phyloP scores from a whole-genome alignment of 2,329 filamentous ascomycete species.

The Aspergillus jensenii region DNA sequence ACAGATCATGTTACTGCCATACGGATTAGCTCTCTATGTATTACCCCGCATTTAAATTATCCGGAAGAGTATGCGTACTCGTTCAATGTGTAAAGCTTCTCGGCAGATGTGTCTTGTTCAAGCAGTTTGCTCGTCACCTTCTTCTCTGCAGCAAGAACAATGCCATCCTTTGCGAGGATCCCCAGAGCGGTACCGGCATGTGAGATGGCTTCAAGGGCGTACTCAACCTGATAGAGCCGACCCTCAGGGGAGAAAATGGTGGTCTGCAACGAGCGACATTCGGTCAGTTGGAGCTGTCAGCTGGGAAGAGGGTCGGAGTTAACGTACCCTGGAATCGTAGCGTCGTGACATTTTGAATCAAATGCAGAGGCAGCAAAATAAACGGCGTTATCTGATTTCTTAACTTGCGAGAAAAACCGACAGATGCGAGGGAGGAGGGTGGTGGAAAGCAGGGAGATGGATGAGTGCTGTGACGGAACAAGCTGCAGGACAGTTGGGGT shows the following conservation, averaged over 20 bases:
- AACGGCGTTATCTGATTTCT: constrained; percentile 5
- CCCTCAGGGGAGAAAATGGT: constrained; percentile 99
- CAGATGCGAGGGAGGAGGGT: constrained; percentile 1
- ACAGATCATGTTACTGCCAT: constrained; percentile 94
- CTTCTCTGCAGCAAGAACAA: constrained; percentile 94
- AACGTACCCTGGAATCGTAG: constrained; percentile 90
- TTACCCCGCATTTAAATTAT: neutral
- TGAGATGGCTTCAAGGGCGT: constrained; percentile 97
- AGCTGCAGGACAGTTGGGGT: constrained; percentile 27
- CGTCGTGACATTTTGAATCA: constrained; percentile 77
- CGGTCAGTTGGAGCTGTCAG: constrained; percentile 36
- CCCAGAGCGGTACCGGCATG: constrained; percentile 96
- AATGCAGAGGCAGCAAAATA: constrained; percentile 12
- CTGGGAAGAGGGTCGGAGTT: constrained; percentile 18
- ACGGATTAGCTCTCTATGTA: constrained; percentile 16
- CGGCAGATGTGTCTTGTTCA: constrained; percentile 98
- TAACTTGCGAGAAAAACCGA: neutral
- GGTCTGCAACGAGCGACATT: constrained; percentile 61
- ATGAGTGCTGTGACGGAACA: constrained; percentile 15
- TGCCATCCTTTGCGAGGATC: constrained; percentile 96
- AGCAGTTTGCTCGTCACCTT: constrained; percentile 99
- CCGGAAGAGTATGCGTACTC: constrained; percentile 66
- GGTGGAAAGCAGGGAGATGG: constrained; percentile 5
- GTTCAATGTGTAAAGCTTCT: constrained; percentile 99
- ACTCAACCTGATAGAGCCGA: constrained; percentile 98